phyloP scores from a whole-genome alignment of 768 basidiomycete species.

The Podaxis sp. region DNA sequence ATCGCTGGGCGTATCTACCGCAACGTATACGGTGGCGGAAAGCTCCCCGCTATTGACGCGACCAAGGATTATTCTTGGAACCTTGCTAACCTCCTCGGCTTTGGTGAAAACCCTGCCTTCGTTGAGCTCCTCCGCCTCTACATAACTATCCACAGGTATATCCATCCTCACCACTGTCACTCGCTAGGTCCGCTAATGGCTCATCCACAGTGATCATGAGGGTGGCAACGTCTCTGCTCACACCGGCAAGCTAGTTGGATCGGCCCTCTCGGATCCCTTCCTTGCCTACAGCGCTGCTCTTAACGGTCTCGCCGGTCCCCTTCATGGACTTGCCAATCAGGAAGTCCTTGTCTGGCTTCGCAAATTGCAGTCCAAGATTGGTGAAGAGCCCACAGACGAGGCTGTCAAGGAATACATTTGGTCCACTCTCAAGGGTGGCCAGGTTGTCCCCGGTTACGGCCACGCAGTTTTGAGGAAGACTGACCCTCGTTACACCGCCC shows the following conservation, averaged over 20 bases:
- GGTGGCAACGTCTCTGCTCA: slow-evolving; percentile 98
- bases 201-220: slow-evolving; percentile 76
- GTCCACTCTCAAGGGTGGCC: slow-evolving; percentile 89
- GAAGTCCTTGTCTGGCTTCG: slow-evolving; percentile 94
- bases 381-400: slow-evolving; percentile 81
- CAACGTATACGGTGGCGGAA: slow-evolving; percentile 86
- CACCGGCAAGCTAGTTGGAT: slow-evolving; percentile 90
- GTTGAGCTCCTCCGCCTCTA: slow-evolving; percentile 95
- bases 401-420: slow-evolving; percentile 93
- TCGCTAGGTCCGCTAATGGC: slow-evolving; percentile 5
- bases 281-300: slow-evolving; percentile 89
- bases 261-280: slow-evolving; percentile 97
- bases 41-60: slow-evolving; percentile 81
- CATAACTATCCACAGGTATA: slow-evolving; percentile 90
- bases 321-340: slow-evolving; percentile 97
- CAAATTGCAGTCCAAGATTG: slow-evolving; percentile 90
- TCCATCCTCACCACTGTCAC: background rate
- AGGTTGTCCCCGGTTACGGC: slow-evolving; percentile 92
- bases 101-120: slow-evolving; percentile 82
- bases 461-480: slow-evolving; percentile 88
- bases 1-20: slow-evolving; percentile 93
- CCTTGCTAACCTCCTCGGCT: slow-evolving; percentile 87
- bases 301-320: slow-evolving; percentile 94
- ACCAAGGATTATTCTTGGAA: slow-evolving; percentile 89
- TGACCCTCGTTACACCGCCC: slow-evolving; percentile 90